A percentile compares a stretch with the other conserved stretches of the same genome.
phyloP scores from a whole-genome alignment of 1,284 basidiomycete genomes.

The Kwoniella shivajii region DNA sequence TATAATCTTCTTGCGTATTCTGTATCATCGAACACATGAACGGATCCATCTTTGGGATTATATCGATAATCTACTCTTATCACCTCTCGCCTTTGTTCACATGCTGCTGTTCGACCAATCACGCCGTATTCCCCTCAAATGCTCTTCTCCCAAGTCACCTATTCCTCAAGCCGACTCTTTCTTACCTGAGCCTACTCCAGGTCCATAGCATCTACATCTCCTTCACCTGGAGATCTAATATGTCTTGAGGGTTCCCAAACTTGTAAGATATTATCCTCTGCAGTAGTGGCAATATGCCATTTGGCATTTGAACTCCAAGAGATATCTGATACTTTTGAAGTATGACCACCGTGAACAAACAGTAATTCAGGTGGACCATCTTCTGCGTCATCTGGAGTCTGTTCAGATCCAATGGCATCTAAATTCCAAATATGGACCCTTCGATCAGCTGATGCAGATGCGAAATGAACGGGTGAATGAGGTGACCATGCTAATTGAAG shows the following conservation, averaged over 20 bases:
- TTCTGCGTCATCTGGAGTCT: constrained; percentile 96
- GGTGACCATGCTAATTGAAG: constrained; percentile 95
- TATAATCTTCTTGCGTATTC: too few species aligned
- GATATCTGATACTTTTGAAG: constrained; percentile 54
- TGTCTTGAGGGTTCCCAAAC: constrained; percentile 56
- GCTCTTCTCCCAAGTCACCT: too few species aligned
- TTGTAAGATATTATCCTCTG: constrained; percentile 59
- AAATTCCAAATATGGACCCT: constrained; percentile 96
- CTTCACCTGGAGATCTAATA: constrained; percentile 54
- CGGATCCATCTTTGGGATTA: too few species aligned
- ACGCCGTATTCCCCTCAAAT: too few species aligned
- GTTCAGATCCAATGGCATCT: constrained; percentile 88
- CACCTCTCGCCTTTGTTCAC: too few species aligned
- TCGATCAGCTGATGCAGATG: constrained; percentile 87
- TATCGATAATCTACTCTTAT: too few species aligned
- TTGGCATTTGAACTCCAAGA: constrained; percentile 53
- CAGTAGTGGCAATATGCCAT: constrained; percentile 55
- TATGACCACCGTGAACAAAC: constrained; percentile 82
- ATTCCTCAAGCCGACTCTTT: background rate
- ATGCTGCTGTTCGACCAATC: too few species aligned
- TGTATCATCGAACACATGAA: too few species aligned
- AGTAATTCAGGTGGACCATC: constrained; percentile 91
- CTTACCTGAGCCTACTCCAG: constrained; percentile 40
- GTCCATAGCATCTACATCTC: constrained; percentile 49
- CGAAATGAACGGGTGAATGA: constrained; percentile 85